Evolutionary conservation across 768 basidiomycete genomes (phyloP), one percentile per base, ranked within the genome.

Genomic region (Suillus paluster): DNA sequence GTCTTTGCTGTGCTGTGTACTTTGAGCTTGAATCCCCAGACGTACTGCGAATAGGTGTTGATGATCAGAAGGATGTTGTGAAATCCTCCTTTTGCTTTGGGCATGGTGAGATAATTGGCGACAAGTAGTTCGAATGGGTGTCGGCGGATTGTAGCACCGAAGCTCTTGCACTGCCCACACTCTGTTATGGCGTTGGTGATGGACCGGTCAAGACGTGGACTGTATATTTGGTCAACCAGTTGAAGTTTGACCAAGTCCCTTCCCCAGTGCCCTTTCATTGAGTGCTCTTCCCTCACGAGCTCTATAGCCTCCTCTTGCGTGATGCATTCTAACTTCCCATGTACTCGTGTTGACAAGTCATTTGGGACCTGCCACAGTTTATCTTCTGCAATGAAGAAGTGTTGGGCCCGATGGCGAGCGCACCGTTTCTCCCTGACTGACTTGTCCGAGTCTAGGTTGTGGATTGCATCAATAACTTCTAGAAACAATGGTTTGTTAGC

Each of bases 31-130:
- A 30, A 30, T 30, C 30, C 30, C 30, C 30, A 30, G 6, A 30
- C 30, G 6, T 30, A 30, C 30, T 75, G 72, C 12, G 75, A 65
- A 55, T 53, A 75, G 9, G 60, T 66, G 34, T 66, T 60, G 8
- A 78, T 56, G 36, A 62, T 75, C 4, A 79, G 45, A 0, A 67
- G 63, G 5, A 78, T 15, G 19, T 70, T 78, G 12, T 64, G 62
- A 57, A 64, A 75, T 0, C 74, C 71, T 0, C 75, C 76, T 34
- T 68, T 75, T 0, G 75, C 78, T 8, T 19, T 63, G 4, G 75
- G 76, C 66, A 79, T 58, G 3, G 71, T 68, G 15, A 80, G 64
- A 34, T 75, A 75, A 66, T 80, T 75, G 0, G 60, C 71, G 0
- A 67, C 64, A 21, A 70, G 1, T 27, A 73, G 61, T 60, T 74